Conservation (phyloP, 1,139 yeast species). For the Protomyces pachydermus region DNA sequence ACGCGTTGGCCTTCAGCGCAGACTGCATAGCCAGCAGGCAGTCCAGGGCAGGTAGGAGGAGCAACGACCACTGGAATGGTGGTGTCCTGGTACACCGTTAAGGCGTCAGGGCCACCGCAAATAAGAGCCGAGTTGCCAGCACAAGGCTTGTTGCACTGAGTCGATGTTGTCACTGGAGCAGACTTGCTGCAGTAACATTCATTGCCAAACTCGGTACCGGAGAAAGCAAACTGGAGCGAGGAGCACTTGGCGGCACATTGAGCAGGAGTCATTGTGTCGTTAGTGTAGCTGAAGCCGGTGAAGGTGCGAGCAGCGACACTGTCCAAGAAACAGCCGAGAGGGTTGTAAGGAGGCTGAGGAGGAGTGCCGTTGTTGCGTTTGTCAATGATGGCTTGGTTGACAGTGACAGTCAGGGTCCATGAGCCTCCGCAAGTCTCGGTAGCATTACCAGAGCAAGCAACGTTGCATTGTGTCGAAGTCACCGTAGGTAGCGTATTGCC, state of each 20-base stretch:
- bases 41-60: background rate
- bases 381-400: background rate
- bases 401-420: slow-evolving; percentile 8
- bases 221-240: slow-evolving; percentile 1
- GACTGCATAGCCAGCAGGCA: background rate
- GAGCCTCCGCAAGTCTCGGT: slow-evolving; percentile 5
- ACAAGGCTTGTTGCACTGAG: slow-evolving; percentile 11
- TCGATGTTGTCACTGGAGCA: too few species aligned
- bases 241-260: slow-evolving; percentile 14
- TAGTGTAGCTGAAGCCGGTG: slow-evolving; percentile 13
- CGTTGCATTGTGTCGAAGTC: slow-evolving; percentile 6
- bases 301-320: background rate
- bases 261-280: slow-evolving; percentile 14
- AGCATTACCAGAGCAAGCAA: slow-evolving; percentile 8
- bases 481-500: slow-evolving; percentile 4
- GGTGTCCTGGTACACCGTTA: background rate
- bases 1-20: background rate
- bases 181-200: slow-evolving; percentile 9
- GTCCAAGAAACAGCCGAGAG: slow-evolving; percentile 10
- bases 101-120: slow-evolving; percentile 7
- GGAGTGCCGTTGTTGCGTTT: background rate
- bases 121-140: slow-evolving; percentile 9
- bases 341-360: background rate
- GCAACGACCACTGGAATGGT: background rate
- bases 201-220: slow-evolving; percentile 18